Evolutionary conservation across 2,329 filamentous ascomycete species (phyloP).

Genomic region (Aspergillus phoenicis): DNA sequence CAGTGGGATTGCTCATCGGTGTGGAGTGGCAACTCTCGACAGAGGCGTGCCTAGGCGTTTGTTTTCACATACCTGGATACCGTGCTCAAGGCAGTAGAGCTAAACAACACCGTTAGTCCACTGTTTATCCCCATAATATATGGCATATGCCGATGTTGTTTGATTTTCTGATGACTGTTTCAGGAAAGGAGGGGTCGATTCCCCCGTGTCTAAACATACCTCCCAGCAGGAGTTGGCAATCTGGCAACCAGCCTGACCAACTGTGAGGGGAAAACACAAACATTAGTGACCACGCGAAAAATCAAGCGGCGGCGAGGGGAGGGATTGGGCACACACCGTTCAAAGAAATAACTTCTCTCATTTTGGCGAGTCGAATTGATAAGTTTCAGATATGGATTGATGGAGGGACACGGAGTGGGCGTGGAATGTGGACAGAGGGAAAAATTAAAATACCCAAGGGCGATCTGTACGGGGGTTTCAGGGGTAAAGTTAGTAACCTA

Average conservation of each 20-base stretch:
- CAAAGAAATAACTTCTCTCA: slow-evolving; percentile 99
- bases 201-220: slow-evolving; percentile 63
- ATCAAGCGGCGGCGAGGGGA: slow-evolving; percentile 14
- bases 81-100: slow-evolving; percentile 99
- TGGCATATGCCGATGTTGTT: slow-evolving; percentile 3
- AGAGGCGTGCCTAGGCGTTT: not conserved
- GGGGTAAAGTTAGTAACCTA: slow-evolving; percentile 27
- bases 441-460: slow-evolving; percentile 35
- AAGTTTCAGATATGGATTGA: slow-evolving; percentile 24
- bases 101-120: slow-evolving; percentile 51
- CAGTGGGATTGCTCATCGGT: slow-evolving; percentile 18
- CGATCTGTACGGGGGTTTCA: slow-evolving; percentile 31
- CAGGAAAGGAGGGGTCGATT: slow-evolving; percentile 10
- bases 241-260: slow-evolving; percentile 99
- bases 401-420: slow-evolving; percentile 16
- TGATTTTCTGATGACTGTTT: slow-evolving; percentile 3
- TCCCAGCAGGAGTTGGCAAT: slow-evolving; percentile 99
- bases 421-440: slow-evolving; percentile 31
- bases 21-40: not conserved
- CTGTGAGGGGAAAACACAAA: slow-evolving; percentile 53
- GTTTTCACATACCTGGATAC: slow-evolving; percentile 78
- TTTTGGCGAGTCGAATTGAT: slow-evolving; percentile 56
- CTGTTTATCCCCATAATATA: slow-evolving; percentile 12
- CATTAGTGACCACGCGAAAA: slow-evolving; percentile 32
- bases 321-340: slow-evolving; percentile 70